Base-by-base conservation (phyloP, 2,329 filamentous ascomycete species). In the Alternaria gaisen region DNA sequence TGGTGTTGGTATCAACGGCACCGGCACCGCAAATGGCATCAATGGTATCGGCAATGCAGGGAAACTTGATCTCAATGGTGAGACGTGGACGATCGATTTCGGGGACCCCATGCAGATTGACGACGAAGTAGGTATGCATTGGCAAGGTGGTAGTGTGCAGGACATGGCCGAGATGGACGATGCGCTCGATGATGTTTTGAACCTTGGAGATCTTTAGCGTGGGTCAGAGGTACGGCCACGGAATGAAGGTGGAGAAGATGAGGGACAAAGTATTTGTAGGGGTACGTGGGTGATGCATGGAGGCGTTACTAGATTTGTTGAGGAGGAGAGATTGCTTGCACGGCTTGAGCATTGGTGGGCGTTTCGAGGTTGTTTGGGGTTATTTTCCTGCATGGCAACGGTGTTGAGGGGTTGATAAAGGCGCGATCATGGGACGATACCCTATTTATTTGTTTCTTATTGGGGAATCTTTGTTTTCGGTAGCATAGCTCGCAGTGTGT, bases 171-270 rank as follows among this genome's bases (percentile, higher is more conserved):
- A 67, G 16, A 46, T 78, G 63, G 71, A 78, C 60, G 61, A 68
- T 16, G 76, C 79, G 11, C 63, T 83, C 56, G 81, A 83, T 64
- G 79, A 78, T 53, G 69, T 74, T 34, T 60, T 79, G 12, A 71
- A 70, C 42, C 55, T 77, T n/a, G 74, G 70, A 0, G 68, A 73
- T 30, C 43, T 72, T 4, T 61, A 60, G 44, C 20, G 5, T 5
- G 26, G 26, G 5, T 16, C 7, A n/a, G 38, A 22, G 32, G 32
- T 16, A 14, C 12, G 12, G 32, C 4, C 11, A 34, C 11, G 5
- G 11, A 16, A 34, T 5, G 11, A 34, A 14, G 32, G 12, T 10
- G 22, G 8, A 30, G 14, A 26, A 18, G 3, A 12, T 1, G 5
- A 36, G 5, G 12, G 36, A 42, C 20, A 12, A 12, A 18, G 2